Evolutionary conservation across 2,329 filamentous ascomycete species (phyloP).

Genomic region (Coleophoma eucalyptorum): DNA sequence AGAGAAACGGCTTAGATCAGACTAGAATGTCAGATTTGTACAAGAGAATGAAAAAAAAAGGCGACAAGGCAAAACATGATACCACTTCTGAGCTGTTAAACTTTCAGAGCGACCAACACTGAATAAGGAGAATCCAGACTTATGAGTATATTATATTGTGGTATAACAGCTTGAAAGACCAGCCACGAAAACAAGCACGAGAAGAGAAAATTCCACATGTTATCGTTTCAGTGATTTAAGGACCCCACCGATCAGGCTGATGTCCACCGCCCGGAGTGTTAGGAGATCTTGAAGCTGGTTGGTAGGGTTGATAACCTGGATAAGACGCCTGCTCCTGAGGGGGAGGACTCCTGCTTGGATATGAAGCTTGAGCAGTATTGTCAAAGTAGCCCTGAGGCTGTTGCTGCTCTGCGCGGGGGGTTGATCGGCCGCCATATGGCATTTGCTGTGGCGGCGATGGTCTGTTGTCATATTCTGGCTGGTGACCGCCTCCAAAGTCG

Average conservation of each 20-base stretch:
- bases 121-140: no score
- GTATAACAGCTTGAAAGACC: no score
- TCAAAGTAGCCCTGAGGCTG: slow-evolving; percentile 5
- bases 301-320: slow-evolving; percentile 19
- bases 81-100: no score
- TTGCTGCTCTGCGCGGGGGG: slow-evolving; percentile 1
- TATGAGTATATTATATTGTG: no score
- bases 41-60: no score
- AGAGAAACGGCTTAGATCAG: neutral
- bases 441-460: slow-evolving; percentile 11
- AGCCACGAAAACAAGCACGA: neutral
- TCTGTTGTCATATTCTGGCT: neutral
- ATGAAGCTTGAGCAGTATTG: slow-evolving; percentile 13
- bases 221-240: slow-evolving; percentile 8
- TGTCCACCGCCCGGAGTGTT: slow-evolving; percentile 9
- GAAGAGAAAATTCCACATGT: slow-evolving; percentile 3
- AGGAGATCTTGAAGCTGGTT: slow-evolving; percentile 3
- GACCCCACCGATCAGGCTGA: slow-evolving; percentile 20
- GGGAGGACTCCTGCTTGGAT: slow-evolving; percentile 18
- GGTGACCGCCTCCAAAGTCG: slow-evolving; percentile 15
- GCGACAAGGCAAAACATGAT: no score
- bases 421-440: slow-evolving; percentile 8
- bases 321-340: slow-evolving; percentile 14
- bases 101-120: no score
- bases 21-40: neutral